A percentile compares a stretch with the other conserved stretches of the same genome.
Conservation (phyloP, 495 filamentous ascomycete genomes). For the Cercophora sp. region DNA sequence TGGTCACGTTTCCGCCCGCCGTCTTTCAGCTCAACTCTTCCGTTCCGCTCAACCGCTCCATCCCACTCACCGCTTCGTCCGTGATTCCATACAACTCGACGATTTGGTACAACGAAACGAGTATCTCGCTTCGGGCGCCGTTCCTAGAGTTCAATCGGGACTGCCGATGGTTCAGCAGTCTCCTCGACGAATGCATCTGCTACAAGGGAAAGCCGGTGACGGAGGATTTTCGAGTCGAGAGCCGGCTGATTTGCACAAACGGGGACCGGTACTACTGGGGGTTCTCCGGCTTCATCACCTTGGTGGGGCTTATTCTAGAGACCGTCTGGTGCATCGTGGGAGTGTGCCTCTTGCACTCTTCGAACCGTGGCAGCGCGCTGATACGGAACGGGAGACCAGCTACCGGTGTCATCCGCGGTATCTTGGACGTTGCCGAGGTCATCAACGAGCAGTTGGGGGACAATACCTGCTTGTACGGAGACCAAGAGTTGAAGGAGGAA, state of each 20-base stretch:
- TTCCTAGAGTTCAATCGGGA: not conserved
- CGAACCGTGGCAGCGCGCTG: not conserved
- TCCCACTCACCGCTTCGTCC: not conserved
- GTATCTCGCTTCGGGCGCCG: not conserved
- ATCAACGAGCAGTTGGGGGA: not conserved
- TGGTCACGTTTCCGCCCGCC: not conserved
- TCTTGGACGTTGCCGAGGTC: constrained; percentile 1
- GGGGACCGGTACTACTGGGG: constrained; percentile 5
- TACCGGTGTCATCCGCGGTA: not conserved
- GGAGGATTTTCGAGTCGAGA: not conserved
- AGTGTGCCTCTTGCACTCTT: not conserved
- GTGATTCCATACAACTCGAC: constrained; percentile 1
- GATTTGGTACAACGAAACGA: not conserved
- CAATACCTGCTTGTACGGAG: not conserved
- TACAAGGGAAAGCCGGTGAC: constrained; percentile 11
- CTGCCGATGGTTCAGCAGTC: not conserved
- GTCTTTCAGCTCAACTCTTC: not conserved
- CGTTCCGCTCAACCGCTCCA: not conserved
- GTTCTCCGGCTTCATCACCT: not conserved
- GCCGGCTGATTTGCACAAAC: not conserved
- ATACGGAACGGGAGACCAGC: not conserved
- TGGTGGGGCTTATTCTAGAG: constrained; percentile 2
- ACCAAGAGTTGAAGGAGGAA: not conserved
- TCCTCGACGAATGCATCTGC: constrained; percentile 4
- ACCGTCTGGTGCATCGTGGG: not conserved